A percentile compares a stretch with the other conserved stretches of the same genome.
Conservation (phyloP, 352 stramenopile genomes). For the Phytopythium delawarense region DNA sequence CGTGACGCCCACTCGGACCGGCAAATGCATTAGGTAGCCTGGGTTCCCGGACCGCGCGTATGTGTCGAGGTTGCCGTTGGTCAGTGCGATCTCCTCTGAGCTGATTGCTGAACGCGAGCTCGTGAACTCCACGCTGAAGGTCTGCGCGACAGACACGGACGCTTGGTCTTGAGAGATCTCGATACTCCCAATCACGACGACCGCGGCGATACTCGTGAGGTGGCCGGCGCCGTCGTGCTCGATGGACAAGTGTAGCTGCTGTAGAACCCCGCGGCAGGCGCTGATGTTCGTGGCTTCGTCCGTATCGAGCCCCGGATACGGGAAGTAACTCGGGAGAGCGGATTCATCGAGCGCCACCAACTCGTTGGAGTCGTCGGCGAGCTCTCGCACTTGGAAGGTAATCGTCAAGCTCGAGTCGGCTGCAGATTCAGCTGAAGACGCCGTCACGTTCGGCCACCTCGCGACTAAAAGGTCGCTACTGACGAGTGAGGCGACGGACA, state of each 20-base stretch:
- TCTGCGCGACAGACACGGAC: constrained; percentile 15
- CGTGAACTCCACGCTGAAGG: constrained; percentile 29
- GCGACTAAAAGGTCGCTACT: constrained; percentile 17
- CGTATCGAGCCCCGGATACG: constrained; percentile 7
- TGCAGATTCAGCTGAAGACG: background rate
- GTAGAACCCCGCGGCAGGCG: constrained; percentile 21
- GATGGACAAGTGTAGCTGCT: constrained; percentile 20
- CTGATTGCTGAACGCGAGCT: constrained; percentile 13
- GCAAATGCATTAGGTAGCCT: constrained; percentile 28
- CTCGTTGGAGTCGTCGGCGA: constrained; percentile 3
- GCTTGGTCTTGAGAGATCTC: background rate
- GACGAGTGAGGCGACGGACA: constrained; percentile 16
- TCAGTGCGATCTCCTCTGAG: constrained; percentile 16
- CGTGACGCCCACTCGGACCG: constrained; percentile 29
- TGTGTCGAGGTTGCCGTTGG: constrained; percentile 27
- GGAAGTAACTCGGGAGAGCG: constrained; percentile 25
- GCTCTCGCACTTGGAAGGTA: constrained; percentile 13
- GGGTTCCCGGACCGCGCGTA: constrained; percentile 38
- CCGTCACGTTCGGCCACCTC: constrained; percentile 15
- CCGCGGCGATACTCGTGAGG: constrained; percentile 18
- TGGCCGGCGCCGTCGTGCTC: constrained; percentile 26
- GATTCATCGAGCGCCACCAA: constrained; percentile 4
- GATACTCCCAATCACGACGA: constrained; percentile 21
- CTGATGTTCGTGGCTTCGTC: constrained; percentile 1
- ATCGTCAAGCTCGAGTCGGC: constrained; percentile 8